Evolutionary conservation across 2,329 filamentous ascomycete genomes (phyloP).

Genomic region (Trichoderma atrobrunneum): DNA sequence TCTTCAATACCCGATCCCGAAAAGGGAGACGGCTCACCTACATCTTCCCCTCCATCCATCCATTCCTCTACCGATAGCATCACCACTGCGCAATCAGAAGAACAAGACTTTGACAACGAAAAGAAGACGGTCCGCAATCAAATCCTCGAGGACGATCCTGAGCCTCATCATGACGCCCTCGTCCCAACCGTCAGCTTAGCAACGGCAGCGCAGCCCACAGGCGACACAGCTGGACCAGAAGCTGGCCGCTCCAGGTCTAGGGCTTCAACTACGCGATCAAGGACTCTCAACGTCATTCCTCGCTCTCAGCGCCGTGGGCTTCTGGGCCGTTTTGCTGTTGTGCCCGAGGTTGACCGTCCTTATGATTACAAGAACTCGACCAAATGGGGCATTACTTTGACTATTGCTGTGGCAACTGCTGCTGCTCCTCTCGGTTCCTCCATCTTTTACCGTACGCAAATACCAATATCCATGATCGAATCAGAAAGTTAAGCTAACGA

Average conservation of each 20-base stretch:
- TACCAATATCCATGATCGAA: background rate
- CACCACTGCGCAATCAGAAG: conserved; percentile 2
- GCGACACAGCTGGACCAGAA: background rate
- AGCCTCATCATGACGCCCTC: conserved; percentile 9
- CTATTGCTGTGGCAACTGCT: conserved; percentile 73
- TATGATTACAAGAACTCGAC: conserved; percentile 68
- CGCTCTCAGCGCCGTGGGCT: conserved; percentile 63
- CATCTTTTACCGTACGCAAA: conserved; percentile 72
- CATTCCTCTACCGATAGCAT: conserved; percentile 1
- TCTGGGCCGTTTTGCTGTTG: conserved; percentile 64
- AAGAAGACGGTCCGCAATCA: conserved; percentile 2
- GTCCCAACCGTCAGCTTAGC: conserved; percentile 7
- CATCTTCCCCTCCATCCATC: background rate
- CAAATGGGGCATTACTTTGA: conserved; percentile 82
- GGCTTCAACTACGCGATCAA: conserved; percentile 40
- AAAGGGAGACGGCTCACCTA: background rate
- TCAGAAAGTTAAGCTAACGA: background rate
- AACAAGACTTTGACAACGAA: background rate
- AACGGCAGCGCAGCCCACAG: background rate
- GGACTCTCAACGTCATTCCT: conserved; percentile 41
- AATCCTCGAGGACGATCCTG: background rate
- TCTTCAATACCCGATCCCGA: background rate
- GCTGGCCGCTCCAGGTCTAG: conserved; percentile 30
- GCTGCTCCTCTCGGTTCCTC: conserved; percentile 80
- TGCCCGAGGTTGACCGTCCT: conserved; percentile 77